Base-by-base conservation (phyloP, 441 rosid species). In the Erysimum cheiri region DNA sequence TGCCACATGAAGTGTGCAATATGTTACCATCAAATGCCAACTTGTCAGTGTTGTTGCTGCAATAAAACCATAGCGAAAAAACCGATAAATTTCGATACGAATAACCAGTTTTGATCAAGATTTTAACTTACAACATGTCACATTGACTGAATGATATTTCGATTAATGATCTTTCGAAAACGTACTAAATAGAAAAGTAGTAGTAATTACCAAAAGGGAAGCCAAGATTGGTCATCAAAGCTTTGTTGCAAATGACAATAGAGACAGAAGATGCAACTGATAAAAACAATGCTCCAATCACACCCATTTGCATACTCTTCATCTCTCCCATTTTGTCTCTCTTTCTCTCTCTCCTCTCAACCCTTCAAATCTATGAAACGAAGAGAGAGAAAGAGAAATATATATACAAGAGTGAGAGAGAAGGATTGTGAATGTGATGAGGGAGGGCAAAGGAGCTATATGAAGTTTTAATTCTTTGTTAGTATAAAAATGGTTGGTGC, bases 201-300 rank as follows among this genome's bases (percentile, higher is more conserved):
- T 12, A 14, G 24, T n/a, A 52, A 4, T 84, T 86, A 91, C 99
- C 99, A 72, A 95, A 95, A 43, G 97, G 98, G 83, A 95, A 95
- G 76, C 99, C 98, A 22, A 95, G 96, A 73, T 92, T 88, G 83
- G 96, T 87, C 98, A 95, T 95, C 76, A 95, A 78, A 80, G 99
- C 99, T 84, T 95, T 95, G 84, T 95, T 95, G 87, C 99, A 92
- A 15, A 94, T 92, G 71, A 92, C 99, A 79, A 95, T 92, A 70
- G 99, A 92, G 58, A 95, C 98, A 35, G 99, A 95, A 61, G 98
- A 95, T 57, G 97, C 98, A 72, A 95, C 98, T 8, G 99, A 95
- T 19, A 95, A 88, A 69, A 95, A 90, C 78, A 95, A 83, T 39
- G 99, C 98, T 40, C 99, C 97, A 32, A 89, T 77, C 43, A 95